Conservation (phyloP, 768 basidiomycete genomes). For the Crucibulum laeve region DNA sequence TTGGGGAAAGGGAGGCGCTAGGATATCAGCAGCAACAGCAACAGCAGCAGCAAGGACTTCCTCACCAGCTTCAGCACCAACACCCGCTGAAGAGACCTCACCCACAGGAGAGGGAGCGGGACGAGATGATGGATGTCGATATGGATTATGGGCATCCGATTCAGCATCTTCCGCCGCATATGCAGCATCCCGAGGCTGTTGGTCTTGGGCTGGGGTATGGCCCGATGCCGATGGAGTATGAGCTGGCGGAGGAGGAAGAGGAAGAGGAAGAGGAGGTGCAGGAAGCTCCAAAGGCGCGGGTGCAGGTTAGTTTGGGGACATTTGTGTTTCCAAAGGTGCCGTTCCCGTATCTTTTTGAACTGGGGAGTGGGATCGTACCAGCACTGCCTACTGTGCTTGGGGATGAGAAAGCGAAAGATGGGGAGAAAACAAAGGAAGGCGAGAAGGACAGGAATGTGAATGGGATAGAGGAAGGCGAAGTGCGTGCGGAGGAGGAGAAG, state of each 20-base stretch:
- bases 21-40: too few relatives aligned
- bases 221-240: background rate
- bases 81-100: too few relatives aligned
- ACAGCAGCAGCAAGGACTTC: too few relatives aligned
- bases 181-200: too few relatives aligned
- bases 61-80: too few relatives aligned
- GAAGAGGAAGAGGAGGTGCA: conserved; percentile 10
- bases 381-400: conserved; percentile 10
- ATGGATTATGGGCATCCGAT: too few relatives aligned
- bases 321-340: conserved; percentile 55
- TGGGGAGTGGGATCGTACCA: conserved; percentile 20
- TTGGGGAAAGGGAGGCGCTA: conserved; percentile 12
- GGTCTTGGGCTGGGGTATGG: background rate
- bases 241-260: conserved; percentile 6
- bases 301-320: conserved; percentile 44
- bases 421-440: conserved; percentile 9
- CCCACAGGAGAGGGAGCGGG: too few relatives aligned
- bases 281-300: conserved; percentile 19
- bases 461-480: conserved; percentile 11
- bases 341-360: conserved; percentile 52
- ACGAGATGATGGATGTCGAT: too few relatives aligned
- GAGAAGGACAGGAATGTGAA: conserved; percentile 12
- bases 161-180: too few relatives aligned
- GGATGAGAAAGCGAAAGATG: conserved; percentile 11
- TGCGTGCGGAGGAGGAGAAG: too few relatives aligned